A percentile compares a stretch with the other conserved stretches of the same genome.
These are phyloP conservation scores for Aspergillus spinulosporus DNA, from an alignment of 2,329 filamentous ascomycete species.

Conservation along the genomic window DNA sequence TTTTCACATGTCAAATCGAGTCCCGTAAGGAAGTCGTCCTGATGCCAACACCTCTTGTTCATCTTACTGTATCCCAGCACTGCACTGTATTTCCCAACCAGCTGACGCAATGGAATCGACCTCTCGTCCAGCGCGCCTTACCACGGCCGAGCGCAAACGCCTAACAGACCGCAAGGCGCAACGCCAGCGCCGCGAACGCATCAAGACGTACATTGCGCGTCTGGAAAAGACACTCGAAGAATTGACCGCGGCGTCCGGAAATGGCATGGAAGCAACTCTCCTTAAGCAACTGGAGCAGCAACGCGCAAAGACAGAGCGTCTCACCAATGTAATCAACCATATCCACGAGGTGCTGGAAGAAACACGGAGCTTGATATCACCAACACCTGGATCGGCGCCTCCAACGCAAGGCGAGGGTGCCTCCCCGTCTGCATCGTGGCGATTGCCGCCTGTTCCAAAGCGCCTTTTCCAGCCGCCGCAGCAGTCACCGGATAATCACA, in stretches of 20 bases:
- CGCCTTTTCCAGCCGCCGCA: too few relatives aligned
- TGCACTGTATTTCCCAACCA: too few relatives aligned
- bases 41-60: too few relatives aligned
- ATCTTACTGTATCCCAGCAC: too few relatives aligned
- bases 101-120: too few relatives aligned
- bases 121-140: background rate
- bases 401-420: too few relatives aligned
- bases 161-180: constrained; percentile 18
- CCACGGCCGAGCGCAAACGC: constrained; percentile 14
- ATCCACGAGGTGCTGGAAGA: constrained; percentile 12
- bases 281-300: constrained; percentile 17
- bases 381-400: too few relatives aligned
- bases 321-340: constrained; percentile 12
- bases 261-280: constrained; percentile 12
- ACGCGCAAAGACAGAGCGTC: constrained; percentile 10
- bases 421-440: too few relatives aligned
- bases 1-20: constrained; percentile 5
- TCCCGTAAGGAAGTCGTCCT: too few relatives aligned
- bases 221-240: constrained; percentile 16
- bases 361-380: background rate
- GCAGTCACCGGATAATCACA: too few relatives aligned
- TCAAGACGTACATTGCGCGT: constrained; percentile 16
- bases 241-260: constrained; percentile 9
- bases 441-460: too few relatives aligned
- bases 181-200: constrained; percentile 17